Base-by-base conservation (phyloP, 345 rosid genomes). In the Orychophragmus violaceus region DNA sequence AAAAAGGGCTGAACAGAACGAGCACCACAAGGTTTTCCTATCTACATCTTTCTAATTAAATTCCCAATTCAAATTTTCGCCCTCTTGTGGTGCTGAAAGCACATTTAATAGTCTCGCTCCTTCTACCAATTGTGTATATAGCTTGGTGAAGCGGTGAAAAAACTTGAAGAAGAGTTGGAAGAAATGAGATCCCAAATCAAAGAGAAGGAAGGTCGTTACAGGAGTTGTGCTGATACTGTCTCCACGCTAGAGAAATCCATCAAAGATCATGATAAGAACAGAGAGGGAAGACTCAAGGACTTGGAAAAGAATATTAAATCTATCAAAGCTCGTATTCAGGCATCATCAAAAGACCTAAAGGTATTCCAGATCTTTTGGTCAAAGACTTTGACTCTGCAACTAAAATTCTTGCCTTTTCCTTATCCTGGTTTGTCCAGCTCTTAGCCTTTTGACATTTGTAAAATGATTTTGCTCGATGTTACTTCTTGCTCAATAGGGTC, bases 1-100 rank as follows among this genome's bases (percentile, higher is more conserved):
- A 68, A 83, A 82, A 76, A 82, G 93, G 66, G 96, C 90, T 27
- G 91, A 89, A 78, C 91, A 92, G 82, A 92, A 92, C 75, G 96
- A 89, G 77, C 91, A 87, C 77, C 96, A 87, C 59, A 89, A 89
- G 96, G 98, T 92, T 74, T 48, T 45, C 54, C 19, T 25, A 41
- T 59, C 57, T 19, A 65, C 60, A 32, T 36, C 18, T 61, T 48
- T 60, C 18, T 35, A 23, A 39, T 53, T 36, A 62, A 53, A 24
- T 8, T 62, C 55, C 29, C 25, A 37, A 24, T 19, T 63, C 49
- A 2, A 19, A 5, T n/a, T 64, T 33, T 70, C 10, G 42, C 29
- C 25, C 6, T 50, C 52, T 27, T 18, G 24, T 60, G 13, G 1
- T 46, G 24, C 61, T 30, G 22, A 5, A n/a, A 37, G 39, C 54